Conservation (phyloP, 768 basidiomycete species). For the Chalciporus sphaerocephalus region DNA sequence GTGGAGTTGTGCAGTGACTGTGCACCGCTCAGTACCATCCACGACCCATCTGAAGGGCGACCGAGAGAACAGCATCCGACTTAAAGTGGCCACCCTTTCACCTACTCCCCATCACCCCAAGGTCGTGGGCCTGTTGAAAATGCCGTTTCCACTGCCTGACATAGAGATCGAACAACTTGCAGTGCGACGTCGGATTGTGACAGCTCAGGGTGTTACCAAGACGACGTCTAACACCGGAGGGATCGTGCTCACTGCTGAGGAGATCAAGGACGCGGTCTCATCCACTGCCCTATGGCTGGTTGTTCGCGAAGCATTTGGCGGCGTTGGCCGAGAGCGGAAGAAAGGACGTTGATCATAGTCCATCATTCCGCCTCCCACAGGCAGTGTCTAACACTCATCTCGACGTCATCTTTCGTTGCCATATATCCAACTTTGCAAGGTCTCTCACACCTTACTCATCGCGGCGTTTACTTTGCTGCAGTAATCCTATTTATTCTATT, state of each 20-base stretch:
- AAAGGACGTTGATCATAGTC: slow-evolving; percentile 68
- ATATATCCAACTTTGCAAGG: slow-evolving; percentile 17
- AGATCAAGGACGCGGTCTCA: slow-evolving; percentile 89
- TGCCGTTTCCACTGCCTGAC: slow-evolving; percentile 85
- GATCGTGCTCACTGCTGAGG: slow-evolving; percentile 76
- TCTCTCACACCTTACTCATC: slow-evolving; percentile 5
- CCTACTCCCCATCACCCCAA: slow-evolving; percentile 97
- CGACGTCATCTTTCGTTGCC: slow-evolving; percentile 6
- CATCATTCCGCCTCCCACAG: background rate
- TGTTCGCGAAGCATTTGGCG: slow-evolving; percentile 89
- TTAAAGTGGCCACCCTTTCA: slow-evolving; percentile 80
- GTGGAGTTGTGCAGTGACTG: slow-evolving; percentile 84
- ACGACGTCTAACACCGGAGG: slow-evolving; percentile 23
- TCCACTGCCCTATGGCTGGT: slow-evolving; percentile 88
- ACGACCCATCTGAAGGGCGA: slow-evolving; percentile 3
- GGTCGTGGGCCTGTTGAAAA: slow-evolving; percentile 85
- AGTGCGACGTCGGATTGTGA: slow-evolving; percentile 47
- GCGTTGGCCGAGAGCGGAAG: slow-evolving; percentile 72
- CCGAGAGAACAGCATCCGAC: slow-evolving; percentile 22
- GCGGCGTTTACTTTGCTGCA: slow-evolving; percentile 4
- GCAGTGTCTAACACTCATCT: background rate
- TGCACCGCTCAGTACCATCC: slow-evolving; percentile 41
- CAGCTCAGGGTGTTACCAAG: slow-evolving; percentile 23
- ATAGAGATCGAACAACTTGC: slow-evolving; percentile 63
- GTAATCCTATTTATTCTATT: slow-evolving; percentile 16